Evolutionary conservation across 768 basidiomycete species (phyloP).

Genomic region (Rhodotorula diobovata): DNA sequence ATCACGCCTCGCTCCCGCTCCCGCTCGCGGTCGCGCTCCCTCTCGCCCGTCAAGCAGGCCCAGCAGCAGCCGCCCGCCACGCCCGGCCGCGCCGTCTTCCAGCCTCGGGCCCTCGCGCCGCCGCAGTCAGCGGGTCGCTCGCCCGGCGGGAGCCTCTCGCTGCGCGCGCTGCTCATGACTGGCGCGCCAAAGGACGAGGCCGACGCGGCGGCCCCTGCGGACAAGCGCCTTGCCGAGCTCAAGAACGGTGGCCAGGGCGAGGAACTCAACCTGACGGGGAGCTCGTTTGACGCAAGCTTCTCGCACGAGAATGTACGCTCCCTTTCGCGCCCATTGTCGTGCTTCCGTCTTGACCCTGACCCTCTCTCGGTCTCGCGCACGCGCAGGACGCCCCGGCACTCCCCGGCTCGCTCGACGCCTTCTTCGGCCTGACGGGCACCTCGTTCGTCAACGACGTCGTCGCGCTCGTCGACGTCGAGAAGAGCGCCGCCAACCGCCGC

Average conservation of each 20-base stretch:
- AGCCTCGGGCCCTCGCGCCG: conserved; percentile 12
- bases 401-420: conserved; percentile 35
- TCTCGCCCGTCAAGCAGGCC: conserved; percentile 25
- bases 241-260: background rate
- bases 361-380: no score
- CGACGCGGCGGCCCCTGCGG: background rate
- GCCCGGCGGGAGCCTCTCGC: conserved; percentile 22
- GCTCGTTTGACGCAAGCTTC: conserved; percentile 21
- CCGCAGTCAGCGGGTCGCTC: conserved; percentile 22
- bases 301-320: background rate
- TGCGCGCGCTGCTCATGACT: conserved; percentile 12
- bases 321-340: background rate
- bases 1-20: conserved; percentile 2
- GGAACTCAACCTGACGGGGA: conserved; percentile 27
- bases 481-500: conserved; percentile 14
- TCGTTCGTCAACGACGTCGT: conserved; percentile 40
- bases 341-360: background rate
- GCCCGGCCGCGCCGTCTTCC: conserved; percentile 5
- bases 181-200: background rate
- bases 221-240: no score
- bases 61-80: background rate
- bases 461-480: conserved; percentile 30
- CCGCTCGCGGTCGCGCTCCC: conserved; percentile 16
- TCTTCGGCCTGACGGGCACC: conserved; percentile 36
- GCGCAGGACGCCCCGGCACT: conserved; percentile 4